Evolutionary conservation across 2,329 filamentous ascomycete genomes (phyloP).

Genomic region (Fusarium veterinarium): DNA sequence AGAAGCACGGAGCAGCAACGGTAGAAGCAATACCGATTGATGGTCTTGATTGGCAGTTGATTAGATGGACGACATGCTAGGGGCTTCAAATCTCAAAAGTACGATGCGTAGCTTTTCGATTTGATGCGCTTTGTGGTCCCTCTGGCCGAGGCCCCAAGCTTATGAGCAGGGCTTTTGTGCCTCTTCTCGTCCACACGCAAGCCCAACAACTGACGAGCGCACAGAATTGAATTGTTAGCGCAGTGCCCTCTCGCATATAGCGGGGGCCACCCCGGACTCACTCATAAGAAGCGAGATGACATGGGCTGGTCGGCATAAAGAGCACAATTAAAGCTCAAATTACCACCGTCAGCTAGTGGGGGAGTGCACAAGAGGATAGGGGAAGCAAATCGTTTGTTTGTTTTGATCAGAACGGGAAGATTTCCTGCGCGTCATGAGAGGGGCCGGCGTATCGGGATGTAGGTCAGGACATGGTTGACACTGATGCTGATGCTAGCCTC

Average conservation of each 20-base stretch:
- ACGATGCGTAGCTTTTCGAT: constrained; percentile 39
- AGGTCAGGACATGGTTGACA: constrained; percentile 25
- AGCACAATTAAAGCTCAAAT: constrained; percentile 46
- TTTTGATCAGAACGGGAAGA: constrained; percentile 44
- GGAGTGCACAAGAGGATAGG: constrained; percentile 36
- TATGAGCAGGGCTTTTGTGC: constrained; percentile 26
- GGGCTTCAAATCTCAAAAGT: constrained; percentile 22
- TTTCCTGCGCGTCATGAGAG: constrained; percentile 44
- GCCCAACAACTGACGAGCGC: constrained; percentile 18
- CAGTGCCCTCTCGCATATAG: constrained; percentile 32
- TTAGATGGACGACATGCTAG: constrained; percentile 13
- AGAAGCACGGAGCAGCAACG: constrained; percentile 41
- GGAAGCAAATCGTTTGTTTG: constrained; percentile 44
- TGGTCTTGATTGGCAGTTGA: constrained; percentile 37
- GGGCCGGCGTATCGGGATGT: constrained; percentile 36
- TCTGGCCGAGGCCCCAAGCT: background rate
- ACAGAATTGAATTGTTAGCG: constrained; percentile 27
- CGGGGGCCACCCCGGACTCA: constrained; percentile 44
- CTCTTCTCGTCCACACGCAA: constrained; percentile 18
- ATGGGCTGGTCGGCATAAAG: constrained; percentile 44
- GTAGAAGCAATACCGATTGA: constrained; percentile 35
- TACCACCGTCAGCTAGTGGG: constrained; percentile 45
- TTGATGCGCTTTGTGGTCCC: constrained; percentile 26
- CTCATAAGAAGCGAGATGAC: constrained; percentile 49
- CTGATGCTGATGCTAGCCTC: constrained; percentile 19